These are phyloP conservation scores for Olyra latifolia DNA, from an alignment of 176 grass and related monocot genomes.

Conservation along the genomic window DNA sequence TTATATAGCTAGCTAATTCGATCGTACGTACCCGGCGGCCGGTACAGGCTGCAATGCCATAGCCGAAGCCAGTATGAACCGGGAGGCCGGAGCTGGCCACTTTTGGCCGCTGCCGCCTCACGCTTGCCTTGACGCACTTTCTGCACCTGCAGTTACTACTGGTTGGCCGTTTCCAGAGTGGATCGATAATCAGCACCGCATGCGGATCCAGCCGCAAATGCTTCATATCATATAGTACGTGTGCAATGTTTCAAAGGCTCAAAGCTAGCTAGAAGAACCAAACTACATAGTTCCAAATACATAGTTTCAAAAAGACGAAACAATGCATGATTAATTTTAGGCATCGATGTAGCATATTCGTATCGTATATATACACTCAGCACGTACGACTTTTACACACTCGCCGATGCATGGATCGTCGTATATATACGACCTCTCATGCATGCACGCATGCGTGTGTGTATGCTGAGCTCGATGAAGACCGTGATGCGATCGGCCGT, in stretches of 20 bases:
- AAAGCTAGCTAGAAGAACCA: background rate
- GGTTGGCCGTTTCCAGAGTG: background rate
- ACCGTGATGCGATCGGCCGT: background rate
- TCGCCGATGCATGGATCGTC: no score
- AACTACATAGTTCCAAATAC: constrained; percentile 15
- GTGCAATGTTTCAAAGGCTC: constrained; percentile 1
- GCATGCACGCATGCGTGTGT: background rate
- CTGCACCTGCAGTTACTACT: background rate
- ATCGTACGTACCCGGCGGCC: no score
- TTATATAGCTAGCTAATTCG: no score
- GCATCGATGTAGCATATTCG: no score
- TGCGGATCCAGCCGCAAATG: constrained; percentile 17
- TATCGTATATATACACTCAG: no score
- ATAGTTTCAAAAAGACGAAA: constrained; percentile 16
- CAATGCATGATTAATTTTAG: no score
- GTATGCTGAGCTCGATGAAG: background rate
- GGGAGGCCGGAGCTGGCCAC: background rate
- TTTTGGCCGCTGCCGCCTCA: constrained; percentile 23
- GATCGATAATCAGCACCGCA: background rate
- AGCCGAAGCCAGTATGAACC: background rate
- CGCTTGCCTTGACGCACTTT: background rate
- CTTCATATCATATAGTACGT: background rate
- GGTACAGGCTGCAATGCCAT: background rate
- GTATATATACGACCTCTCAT: no score
- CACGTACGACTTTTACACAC: no score